Conservation (phyloP, 768 basidiomycete species). For the Mycena maculata region DNA sequence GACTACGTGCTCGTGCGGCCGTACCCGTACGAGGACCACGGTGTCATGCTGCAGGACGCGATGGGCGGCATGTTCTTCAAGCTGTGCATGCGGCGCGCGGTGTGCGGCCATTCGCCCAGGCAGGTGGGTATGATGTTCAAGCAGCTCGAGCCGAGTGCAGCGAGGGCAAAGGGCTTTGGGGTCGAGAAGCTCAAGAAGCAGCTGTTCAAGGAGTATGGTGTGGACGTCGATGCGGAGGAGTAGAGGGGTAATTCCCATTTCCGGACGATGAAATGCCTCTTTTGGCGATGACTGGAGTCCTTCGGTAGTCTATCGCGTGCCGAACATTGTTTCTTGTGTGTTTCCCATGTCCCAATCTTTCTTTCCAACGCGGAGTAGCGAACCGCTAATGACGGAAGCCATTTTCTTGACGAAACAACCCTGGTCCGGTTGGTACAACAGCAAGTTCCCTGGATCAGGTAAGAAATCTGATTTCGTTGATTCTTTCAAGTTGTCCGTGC, state of each 20-base stretch:
- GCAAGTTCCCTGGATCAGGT: too few species aligned
- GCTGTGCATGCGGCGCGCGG: conserved; percentile 27
- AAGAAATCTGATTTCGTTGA: too few species aligned
- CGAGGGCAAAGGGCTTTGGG: conserved; percentile 22
- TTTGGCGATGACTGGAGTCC: not conserved
- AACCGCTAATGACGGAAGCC: too few species aligned
- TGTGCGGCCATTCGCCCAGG: conserved; percentile 17
- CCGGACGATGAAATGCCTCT: too few species aligned
- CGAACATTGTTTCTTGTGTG: too few species aligned
- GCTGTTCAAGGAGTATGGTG: conserved; percentile 33
- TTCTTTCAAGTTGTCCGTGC: too few species aligned
- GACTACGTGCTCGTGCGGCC: conserved; percentile 34
- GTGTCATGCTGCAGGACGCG: conserved; percentile 23
- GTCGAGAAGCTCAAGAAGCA: conserved; percentile 30
- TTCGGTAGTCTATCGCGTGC: too few species aligned
- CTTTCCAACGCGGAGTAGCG: too few species aligned
- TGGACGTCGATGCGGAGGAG: conserved; percentile 29
- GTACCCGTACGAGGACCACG: conserved; percentile 30
- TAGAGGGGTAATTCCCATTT: too few species aligned
- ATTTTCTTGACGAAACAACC: too few species aligned
- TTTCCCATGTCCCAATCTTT: too few species aligned
- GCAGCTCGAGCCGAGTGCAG: conserved; percentile 25
- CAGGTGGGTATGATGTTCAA: conserved; percentile 32
- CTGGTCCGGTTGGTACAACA: too few species aligned
- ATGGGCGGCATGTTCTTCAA: conserved; percentile 30